phyloP scores from a whole-genome alignment of 495 filamentous ascomycete genomes.

The Podospora pseudopauciseta region DNA sequence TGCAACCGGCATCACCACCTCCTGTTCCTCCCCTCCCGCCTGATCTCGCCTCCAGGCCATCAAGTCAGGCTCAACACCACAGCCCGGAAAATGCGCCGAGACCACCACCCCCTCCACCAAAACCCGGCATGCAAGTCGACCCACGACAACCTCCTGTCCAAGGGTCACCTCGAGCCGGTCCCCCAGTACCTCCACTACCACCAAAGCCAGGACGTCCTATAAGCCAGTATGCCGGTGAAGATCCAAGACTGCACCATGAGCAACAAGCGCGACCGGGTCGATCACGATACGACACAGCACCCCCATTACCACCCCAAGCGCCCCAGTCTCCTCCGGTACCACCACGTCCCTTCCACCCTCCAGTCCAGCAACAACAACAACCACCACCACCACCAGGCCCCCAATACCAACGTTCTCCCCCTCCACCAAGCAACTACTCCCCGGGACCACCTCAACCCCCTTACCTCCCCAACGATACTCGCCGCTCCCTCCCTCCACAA shows the following conservation, averaged over 20 bases:
- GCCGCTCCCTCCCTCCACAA: background rate
- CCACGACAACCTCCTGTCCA: slow-evolving; percentile 24
- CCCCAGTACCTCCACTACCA: slow-evolving; percentile 39
- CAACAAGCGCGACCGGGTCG: slow-evolving; percentile 28
- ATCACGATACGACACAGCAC: slow-evolving; percentile 43
- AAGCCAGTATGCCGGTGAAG: slow-evolving; percentile 26
- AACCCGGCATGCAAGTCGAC: slow-evolving; percentile 34
- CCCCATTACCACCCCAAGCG: slow-evolving; percentile 38
- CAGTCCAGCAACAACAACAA: slow-evolving; percentile 13
- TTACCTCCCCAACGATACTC: background rate
- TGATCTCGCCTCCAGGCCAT: slow-evolving; percentile 25
- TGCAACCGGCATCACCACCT: slow-evolving; percentile 33
- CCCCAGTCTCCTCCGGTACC: slow-evolving; percentile 14
- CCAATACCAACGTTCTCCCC: slow-evolving; percentile 36
- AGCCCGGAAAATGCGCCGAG: slow-evolving; percentile 18
- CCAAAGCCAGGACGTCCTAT: slow-evolving; percentile 29
- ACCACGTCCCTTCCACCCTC: slow-evolving; percentile 3
- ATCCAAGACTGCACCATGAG: slow-evolving; percentile 21
- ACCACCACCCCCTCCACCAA: slow-evolving; percentile 46
- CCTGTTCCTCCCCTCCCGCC: slow-evolving; percentile 42
- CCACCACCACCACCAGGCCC: slow-evolving; percentile 7
- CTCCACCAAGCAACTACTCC: slow-evolving; percentile 16
- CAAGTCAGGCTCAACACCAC: slow-evolving; percentile 13
- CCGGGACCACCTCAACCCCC: background rate
- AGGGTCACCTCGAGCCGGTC: slow-evolving; percentile 16